These are phyloP conservation scores for Candida mesenterica DNA, from an alignment of 1,139 yeast species.

Conservation along the genomic window DNA sequence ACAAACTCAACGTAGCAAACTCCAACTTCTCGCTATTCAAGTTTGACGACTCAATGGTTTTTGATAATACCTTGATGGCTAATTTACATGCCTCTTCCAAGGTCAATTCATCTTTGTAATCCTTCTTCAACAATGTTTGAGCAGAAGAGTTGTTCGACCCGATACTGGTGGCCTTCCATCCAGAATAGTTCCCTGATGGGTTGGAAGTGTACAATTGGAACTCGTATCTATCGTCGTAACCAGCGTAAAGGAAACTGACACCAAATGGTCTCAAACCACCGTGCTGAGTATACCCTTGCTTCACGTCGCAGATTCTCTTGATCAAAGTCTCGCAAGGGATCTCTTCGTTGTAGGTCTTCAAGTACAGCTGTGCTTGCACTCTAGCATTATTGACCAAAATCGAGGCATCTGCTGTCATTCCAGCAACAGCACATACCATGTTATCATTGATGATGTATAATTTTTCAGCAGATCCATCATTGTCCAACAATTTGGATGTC, in stretches of 20 bases:
- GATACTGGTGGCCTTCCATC: conserved; percentile 97
- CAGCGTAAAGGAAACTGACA: conserved; percentile 94
- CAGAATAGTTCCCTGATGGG: conserved; percentile 96
- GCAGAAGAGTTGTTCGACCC: conserved; percentile 98
- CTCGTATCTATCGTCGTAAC: conserved; percentile 85
- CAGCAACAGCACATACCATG: conserved; percentile 94
- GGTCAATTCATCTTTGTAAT: conserved; percentile 78
- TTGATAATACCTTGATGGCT: conserved; percentile 88
- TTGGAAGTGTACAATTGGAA: conserved; percentile 93
- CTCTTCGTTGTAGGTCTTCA: conserved; percentile 84
- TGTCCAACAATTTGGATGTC: conserved; percentile 87
- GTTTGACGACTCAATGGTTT: conserved; percentile 89
- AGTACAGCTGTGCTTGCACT: conserved; percentile 76
- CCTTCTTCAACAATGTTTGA: conserved; percentile 92
- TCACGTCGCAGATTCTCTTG: conserved; percentile 84
- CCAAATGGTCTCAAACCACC: conserved; percentile 99
- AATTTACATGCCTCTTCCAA: conserved; percentile 81
- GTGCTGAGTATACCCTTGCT: conserved; percentile 97
- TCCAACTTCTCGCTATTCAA: conserved; percentile 87
- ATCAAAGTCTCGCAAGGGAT: conserved; percentile 91
- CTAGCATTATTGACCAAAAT: conserved; percentile 90
- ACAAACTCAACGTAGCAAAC: conserved; percentile 70
- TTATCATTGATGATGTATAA: conserved; percentile 76
- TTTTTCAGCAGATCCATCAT: conserved; percentile 91
- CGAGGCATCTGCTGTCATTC: conserved; percentile 96